Evolutionary conservation across 768 basidiomycete species (phyloP), one percentile per base, ranked within the genome.

Genomic region (Psilocybe tampanensis): DNA sequence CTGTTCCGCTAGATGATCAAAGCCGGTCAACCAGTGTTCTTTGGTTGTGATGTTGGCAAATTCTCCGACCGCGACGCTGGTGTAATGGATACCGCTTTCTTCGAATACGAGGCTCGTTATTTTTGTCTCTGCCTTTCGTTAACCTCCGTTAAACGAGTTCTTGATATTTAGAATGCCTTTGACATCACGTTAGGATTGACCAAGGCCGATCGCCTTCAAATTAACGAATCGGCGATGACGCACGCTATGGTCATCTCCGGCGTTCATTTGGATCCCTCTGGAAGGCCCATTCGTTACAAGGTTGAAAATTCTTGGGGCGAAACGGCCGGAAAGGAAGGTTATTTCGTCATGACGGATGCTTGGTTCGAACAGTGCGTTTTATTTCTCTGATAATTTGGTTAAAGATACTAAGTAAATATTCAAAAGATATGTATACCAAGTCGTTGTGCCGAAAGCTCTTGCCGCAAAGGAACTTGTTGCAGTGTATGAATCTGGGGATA

Each of bases 221-320:
- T 87, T 18, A 85, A 86, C 52, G 95, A 98, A 65, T 92, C 90
- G 0, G 70, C 88, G 29, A 96, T 97, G 95, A 98, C 95, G 1
- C 95, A 98, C 69, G 94, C 94, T 2, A 91, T 94, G 92, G 93
- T 96, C 42, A 95, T 98, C 69, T 88, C 90, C 17, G 95, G 84
- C 17, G 95, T 95, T 17, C 95, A 98, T 68, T 76, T 97, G 47
- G 94, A 95, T 66, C 58, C 66, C 7, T 56, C 76, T 2, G 93
- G 92, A 51, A 84, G 82, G 55, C 88, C 94, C 0, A 72, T 95
- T 18, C 83, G 94, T n/a, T 98, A 94, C 82, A 93, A 94, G 73
- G 92, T 98, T 18, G 96, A 98, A 80, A 98, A 98, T 76, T 90
- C 88, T 2, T 98, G 96, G 96, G 91, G 92, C 15, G 85, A 86